Evolutionary conservation across 257 asterid genomes (phyloP), one percentile per base, ranked within the genome.

Genomic region (Nicotiana obtusifolia): DNA sequence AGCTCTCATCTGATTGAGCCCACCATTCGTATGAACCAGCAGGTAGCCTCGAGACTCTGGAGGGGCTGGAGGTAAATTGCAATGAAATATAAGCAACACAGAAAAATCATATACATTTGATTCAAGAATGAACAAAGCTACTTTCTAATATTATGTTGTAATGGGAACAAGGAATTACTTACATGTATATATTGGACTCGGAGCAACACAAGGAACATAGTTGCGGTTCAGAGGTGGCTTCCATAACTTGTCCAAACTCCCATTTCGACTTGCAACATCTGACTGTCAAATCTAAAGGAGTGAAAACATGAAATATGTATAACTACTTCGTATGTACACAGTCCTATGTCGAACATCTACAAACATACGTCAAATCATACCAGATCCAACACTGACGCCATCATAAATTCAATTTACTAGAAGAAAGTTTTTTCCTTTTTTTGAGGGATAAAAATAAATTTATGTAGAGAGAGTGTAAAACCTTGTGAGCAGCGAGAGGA

Each of bases 1-100:
- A 14, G 98, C 97, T 73, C 97, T 90, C 98, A 95, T 95, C 88
- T 95, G 99, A 88, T 95, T 95, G 81, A 95, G 95, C 80, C 99
- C 99, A 24, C 99, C 99, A 91, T 95, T 93, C 81, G 99, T 89
- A 89, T 95, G 90, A 69, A 95, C 99, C 83, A 94, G 84, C 80
- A 94, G 89, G 90, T 92, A 94, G 78, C 99, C 99, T 65, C 87
- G 91, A 81, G 99, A 86, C 83, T 90, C 94, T 66, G 89, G 89
- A 82, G 92, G 91, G 81, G 85, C 99, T 95, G 94, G 68, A 89
- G 84, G 78, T 67, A 15, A 66, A 71, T 44, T 49, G 62, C 30
- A 65, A 80, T 16, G 19, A 30, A 52, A 80, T 61, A 49, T 52
- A 20, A 80, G 62, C 64, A 75, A 49, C 80, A 75, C 52, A 75